phyloP scores from a whole-genome alignment of 2,329 filamentous ascomycete genomes.

The Trichophyton benhamiae region DNA sequence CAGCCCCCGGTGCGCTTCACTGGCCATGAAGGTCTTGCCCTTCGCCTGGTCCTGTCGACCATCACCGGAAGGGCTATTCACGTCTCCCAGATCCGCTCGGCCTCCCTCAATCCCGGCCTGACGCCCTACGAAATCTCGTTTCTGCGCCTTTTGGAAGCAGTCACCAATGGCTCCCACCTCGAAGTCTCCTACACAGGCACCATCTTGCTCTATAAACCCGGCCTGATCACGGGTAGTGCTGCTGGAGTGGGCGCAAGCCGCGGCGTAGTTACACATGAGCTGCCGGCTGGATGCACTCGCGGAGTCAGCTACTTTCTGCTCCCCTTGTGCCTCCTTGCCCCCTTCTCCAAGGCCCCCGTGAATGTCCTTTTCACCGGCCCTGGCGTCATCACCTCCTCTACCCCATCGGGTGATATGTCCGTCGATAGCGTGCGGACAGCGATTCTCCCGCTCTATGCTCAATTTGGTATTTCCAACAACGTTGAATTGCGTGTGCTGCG shows the following conservation, averaged over 20 bases:
- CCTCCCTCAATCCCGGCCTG: slow-evolving; percentile 75
- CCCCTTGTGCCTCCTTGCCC: slow-evolving; percentile 76
- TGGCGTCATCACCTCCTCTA: slow-evolving; percentile 83
- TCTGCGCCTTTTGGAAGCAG: slow-evolving; percentile 78
- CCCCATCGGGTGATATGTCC: slow-evolving; percentile 71
- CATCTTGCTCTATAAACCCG: slow-evolving; percentile 80
- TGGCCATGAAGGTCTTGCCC: slow-evolving; percentile 67
- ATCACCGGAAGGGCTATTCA: slow-evolving; percentile 80
- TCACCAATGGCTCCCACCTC: slow-evolving; percentile 90
- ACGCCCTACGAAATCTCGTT: slow-evolving; percentile 90
- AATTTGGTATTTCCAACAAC: slow-evolving; percentile 76
- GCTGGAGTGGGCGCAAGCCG: slow-evolving; percentile 59
- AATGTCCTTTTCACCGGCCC: slow-evolving; percentile 83
- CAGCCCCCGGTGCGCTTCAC: slow-evolving; percentile 58
- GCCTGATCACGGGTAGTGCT: slow-evolving; percentile 76
- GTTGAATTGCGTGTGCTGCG: slow-evolving; percentile 75
- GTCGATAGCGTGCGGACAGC: slow-evolving; percentile 90
- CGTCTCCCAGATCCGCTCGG: slow-evolving; percentile 88
- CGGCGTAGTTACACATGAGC: slow-evolving; percentile 67
- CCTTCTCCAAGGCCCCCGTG: slow-evolving; percentile 82
- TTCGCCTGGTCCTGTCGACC: slow-evolving; percentile 78
- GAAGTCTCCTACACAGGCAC: slow-evolving; percentile 96
- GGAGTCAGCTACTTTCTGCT: slow-evolving; percentile 88
- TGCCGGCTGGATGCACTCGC: slow-evolving; percentile 63
- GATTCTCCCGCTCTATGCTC: slow-evolving; percentile 75